phyloP scores from a whole-genome alignment of 2,329 filamentous ascomycete genomes.

The Pleurostoma richardsiae region DNA sequence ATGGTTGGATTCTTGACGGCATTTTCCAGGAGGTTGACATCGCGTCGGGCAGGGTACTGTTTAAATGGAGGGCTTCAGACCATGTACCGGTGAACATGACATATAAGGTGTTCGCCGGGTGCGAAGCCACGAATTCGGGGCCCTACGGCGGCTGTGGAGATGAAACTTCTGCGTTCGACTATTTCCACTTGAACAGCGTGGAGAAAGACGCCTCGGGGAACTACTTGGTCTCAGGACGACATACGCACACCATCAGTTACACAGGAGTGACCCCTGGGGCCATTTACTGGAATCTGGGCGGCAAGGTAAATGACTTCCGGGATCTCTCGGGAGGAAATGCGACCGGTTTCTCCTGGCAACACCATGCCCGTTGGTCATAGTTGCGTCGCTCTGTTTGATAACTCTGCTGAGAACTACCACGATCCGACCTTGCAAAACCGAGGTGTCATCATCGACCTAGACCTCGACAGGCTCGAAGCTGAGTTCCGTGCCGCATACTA shows the following conservation, averaged over 20 bases:
- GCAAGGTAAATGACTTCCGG: constrained; percentile 24
- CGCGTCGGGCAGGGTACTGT: constrained; percentile 27
- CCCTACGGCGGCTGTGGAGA: background rate
- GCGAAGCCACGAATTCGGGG: background rate
- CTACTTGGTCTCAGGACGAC: constrained; percentile 28
- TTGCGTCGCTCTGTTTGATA: constrained; percentile 31
- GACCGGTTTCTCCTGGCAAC: constrained; percentile 31
- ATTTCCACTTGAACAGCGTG: constrained; percentile 31
- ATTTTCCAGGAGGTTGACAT: constrained; percentile 33
- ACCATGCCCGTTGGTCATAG: constrained; percentile 26
- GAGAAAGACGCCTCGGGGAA: constrained; percentile 25
- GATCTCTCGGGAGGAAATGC: constrained; percentile 27
- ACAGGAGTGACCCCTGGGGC: constrained; percentile 14
- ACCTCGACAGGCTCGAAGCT: constrained; percentile 20
- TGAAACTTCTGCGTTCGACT: constrained; percentile 20
- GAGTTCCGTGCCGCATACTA: constrained; percentile 20
- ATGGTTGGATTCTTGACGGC: constrained; percentile 25
- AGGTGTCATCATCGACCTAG: constrained; percentile 22
- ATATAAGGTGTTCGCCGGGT: background rate
- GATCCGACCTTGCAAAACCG: constrained; percentile 22
- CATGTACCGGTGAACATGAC: constrained; percentile 15
- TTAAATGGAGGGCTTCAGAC: constrained; percentile 28
- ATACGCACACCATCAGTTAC: constrained; percentile 21
- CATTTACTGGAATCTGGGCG: constrained; percentile 29
- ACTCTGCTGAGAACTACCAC: constrained; percentile 24